A percentile compares a stretch with the other conserved stretches of the same genome.
Conservation (phyloP, 2,329 filamentous ascomycete species). For the Cryphonectria carpinicola region DNA sequence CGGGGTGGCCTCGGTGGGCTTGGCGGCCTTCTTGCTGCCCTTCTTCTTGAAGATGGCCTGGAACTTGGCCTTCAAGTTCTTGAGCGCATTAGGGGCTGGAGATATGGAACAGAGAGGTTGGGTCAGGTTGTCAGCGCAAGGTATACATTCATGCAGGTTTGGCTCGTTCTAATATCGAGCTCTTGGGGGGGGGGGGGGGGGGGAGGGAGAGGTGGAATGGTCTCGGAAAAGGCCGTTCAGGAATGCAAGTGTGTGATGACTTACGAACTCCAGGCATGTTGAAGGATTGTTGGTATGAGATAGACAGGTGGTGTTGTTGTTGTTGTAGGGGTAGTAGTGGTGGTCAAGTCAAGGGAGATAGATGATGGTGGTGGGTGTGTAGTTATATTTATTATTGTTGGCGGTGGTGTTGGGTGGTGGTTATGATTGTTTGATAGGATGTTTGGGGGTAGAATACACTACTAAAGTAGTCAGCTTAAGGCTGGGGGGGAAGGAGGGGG, state of each 20-base stretch:
- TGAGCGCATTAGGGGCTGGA: constrained; percentile 53
- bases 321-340: too few species aligned
- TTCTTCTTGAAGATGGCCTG: constrained; percentile 58
- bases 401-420: not conserved
- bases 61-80: constrained; percentile 61
- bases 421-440: too few species aligned
- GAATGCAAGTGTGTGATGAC: constrained; percentile 35
- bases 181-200: too few species aligned
- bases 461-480: not conserved
- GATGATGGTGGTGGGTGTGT: not conserved
- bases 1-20: constrained; percentile 36
- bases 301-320: not conserved
- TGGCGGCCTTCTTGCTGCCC: constrained; percentile 39
- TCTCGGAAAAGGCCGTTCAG: not conserved
- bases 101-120: not conserved
- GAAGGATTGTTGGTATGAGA: constrained; percentile 27
- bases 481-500: not conserved
- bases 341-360: constrained; percentile 2
- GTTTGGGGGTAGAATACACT: not conserved
- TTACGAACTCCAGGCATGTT: constrained; percentile 59
- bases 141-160: not conserved
- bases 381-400: not conserved
- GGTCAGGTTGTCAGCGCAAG: constrained; percentile 29
- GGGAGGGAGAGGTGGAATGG: not conserved
- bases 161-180: not conserved